These are phyloP conservation scores for Hortaea sp. DNA, from an alignment of 2,329 filamentous ascomycete species.

Conservation along the genomic window DNA sequence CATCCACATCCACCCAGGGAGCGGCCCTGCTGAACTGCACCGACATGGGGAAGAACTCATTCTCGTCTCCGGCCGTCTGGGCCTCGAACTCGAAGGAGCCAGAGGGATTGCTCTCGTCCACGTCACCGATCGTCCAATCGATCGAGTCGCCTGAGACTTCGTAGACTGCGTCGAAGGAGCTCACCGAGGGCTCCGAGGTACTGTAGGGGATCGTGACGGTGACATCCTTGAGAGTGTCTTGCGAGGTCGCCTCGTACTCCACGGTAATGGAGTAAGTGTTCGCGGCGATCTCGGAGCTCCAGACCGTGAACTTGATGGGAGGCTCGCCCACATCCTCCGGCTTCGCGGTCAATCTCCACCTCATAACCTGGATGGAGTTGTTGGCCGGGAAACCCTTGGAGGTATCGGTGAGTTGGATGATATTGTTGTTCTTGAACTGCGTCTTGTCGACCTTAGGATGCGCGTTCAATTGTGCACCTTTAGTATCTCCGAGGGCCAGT, in stretches of 20 bases:
- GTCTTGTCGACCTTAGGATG: conserved; percentile 93
- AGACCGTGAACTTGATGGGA: conserved; percentile 93
- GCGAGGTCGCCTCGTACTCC: conserved; percentile 85
- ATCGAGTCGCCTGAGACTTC: conserved; percentile 86
- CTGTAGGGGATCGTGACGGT: conserved; percentile 79
- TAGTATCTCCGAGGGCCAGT: conserved; percentile 63
- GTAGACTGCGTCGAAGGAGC: conserved; percentile 88
- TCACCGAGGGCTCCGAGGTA: conserved; percentile 74
- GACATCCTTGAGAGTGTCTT: conserved; percentile 71
- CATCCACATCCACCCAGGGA: conserved; percentile 87
- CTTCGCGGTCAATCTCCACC: conserved; percentile 82
- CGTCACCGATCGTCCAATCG: conserved; percentile 84
- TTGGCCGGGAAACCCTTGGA: conserved; percentile 88
- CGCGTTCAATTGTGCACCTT: conserved; percentile 83
- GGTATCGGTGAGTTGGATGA: conserved; percentile 82
- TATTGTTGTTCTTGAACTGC: conserved; percentile 70
- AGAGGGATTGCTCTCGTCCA: conserved; percentile 70
- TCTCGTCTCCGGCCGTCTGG: conserved; percentile 65
- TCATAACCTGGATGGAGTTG: conserved; percentile 82
- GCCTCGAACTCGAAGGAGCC: conserved; percentile 96
- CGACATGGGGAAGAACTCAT: conserved; percentile 96
- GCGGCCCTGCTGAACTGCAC: conserved; percentile 77
- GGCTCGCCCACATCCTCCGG: conserved; percentile 69
- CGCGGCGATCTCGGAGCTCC: conserved; percentile 80
- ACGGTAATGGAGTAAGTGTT: conserved; percentile 82